phyloP scores from a whole-genome alignment of 202 grass and related monocot genomes.

The Carex sylvatica region DNA sequence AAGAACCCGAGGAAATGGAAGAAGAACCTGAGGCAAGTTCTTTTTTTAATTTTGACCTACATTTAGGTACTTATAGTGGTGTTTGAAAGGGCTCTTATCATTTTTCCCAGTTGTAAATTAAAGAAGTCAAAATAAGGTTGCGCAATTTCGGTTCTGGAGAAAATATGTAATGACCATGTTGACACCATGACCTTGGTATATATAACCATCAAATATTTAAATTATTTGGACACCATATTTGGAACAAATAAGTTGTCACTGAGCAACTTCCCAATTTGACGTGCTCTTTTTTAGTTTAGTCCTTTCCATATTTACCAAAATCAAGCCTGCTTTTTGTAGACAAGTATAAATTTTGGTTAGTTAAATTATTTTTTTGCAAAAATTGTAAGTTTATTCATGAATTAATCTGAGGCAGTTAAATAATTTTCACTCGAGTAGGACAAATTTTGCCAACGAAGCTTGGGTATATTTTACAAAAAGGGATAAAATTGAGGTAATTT shows the following conservation, averaged over 20 bases:
- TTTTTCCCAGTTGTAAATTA: not conserved
- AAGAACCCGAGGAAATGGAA: conserved; percentile 60
- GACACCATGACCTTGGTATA: not conserved
- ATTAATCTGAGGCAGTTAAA: not conserved
- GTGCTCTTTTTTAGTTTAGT: not conserved
- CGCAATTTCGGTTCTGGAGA: not conserved
- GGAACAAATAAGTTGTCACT: not conserved
- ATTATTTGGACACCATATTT: not conserved
- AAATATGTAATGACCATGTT: not conserved
- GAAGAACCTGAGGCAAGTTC: conserved; percentile 40
- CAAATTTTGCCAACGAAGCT: not conserved
- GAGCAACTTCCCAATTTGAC: not conserved
- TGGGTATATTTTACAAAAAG: not conserved
- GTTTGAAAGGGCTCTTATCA: not conserved
- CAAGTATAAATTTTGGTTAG: not conserved
- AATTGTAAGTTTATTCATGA: not conserved
- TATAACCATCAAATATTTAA: not conserved
- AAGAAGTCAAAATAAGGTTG: not conserved
- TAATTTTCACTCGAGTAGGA: not conserved
- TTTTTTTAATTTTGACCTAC: not conserved
- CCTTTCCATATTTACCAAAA: not conserved
- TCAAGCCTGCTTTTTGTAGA: not conserved
- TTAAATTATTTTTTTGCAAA: not conserved
- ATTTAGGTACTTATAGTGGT: not conserved
- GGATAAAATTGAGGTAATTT: not conserved